Evolutionary conservation across 345 rosid genomes (phyloP).

Genomic region (Aquilaria malaccensis): DNA sequence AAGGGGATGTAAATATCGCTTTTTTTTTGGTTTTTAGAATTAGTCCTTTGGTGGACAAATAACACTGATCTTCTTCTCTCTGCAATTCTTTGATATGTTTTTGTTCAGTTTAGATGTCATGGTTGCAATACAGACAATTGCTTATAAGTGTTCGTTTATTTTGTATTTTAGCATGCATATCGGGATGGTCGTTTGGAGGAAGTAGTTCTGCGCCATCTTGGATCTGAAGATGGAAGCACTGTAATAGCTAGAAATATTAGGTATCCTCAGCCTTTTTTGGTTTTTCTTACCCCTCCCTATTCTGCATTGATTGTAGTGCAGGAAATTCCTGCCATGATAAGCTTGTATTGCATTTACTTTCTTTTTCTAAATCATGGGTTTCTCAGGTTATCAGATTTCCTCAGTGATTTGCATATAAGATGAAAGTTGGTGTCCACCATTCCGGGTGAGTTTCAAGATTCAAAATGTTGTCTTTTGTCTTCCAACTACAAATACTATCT

Average conservation of each 20-base stretch:
- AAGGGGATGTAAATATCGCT: too few species aligned
- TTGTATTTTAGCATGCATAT: conserved; percentile 50
- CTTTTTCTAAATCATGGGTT: not conserved
- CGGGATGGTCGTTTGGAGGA: conserved; percentile 77
- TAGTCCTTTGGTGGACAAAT: too few species aligned
- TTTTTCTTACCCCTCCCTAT: not conserved
- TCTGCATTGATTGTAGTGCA: not conserved
- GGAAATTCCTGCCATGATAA: not conserved
- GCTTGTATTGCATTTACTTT: not conserved
- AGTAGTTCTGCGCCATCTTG: conserved; percentile 61
- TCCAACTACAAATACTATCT: not conserved
- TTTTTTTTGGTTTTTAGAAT: too few species aligned
- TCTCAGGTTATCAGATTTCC: conserved; percentile 14
- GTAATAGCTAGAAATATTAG: conserved; percentile 51
- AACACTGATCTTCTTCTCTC: too few species aligned
- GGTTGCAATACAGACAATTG: too few species aligned
- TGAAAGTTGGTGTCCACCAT: conserved; percentile 10
- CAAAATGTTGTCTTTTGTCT: not conserved
- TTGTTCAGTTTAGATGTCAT: too few species aligned
- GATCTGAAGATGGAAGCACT: conserved; percentile 56
- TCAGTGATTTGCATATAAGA: conserved; percentile 8
- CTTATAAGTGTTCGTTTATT: conserved; percentile 1
- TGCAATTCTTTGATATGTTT: too few species aligned
- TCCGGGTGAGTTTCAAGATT: conserved; percentile 10
- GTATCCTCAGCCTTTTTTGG: not conserved